phyloP scores from a whole-genome alignment of 2,329 filamentous ascomycete genomes.

The Neospermospora avenae region DNA sequence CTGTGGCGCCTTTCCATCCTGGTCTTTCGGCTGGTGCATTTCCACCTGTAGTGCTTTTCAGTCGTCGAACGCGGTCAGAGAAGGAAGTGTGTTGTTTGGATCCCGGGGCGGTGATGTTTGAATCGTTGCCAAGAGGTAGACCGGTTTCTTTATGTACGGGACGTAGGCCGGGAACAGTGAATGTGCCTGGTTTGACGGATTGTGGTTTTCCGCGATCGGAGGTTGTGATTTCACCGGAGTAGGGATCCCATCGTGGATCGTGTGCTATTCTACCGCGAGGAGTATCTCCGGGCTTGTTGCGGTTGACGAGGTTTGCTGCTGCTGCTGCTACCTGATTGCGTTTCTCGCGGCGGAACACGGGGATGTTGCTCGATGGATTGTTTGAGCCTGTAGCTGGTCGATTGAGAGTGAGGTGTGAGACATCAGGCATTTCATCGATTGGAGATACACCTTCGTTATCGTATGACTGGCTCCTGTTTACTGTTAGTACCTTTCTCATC shows the following conservation, averaged over 20 bases:
- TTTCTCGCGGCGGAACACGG: constrained; percentile 33
- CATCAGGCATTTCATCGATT: constrained; percentile 36
- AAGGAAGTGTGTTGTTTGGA: constrained; percentile 38
- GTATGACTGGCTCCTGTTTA: constrained; percentile 22
- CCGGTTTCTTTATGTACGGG: constrained; percentile 21
- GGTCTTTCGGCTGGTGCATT: constrained; percentile 41
- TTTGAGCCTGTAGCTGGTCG: constrained; percentile 15
- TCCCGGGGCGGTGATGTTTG: constrained; percentile 26
- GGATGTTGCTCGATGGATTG: constrained; percentile 31
- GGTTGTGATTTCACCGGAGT: constrained; percentile 63
- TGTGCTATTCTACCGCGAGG: constrained; percentile 27
- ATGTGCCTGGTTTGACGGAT: constrained; percentile 54
- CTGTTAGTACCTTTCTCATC: constrained; percentile 11
- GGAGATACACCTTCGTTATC: constrained; percentile 39
- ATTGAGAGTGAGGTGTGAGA: constrained; percentile 22
- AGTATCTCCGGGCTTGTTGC: constrained; percentile 26
- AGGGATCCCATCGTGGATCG: constrained; percentile 60
- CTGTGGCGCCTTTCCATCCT: constrained; percentile 71
- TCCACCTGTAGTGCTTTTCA: constrained; percentile 34
- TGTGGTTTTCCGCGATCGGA: constrained; percentile 52
- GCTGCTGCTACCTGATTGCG: constrained; percentile 29
- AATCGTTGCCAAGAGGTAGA: constrained; percentile 23
- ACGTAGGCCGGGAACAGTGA: constrained; percentile 32
- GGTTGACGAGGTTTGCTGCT: constrained; percentile 25
- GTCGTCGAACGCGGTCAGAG: constrained; percentile 45